phyloP scores from a whole-genome alignment of 208 protist genomes.

The Trypanosoma conorhini region DNA sequence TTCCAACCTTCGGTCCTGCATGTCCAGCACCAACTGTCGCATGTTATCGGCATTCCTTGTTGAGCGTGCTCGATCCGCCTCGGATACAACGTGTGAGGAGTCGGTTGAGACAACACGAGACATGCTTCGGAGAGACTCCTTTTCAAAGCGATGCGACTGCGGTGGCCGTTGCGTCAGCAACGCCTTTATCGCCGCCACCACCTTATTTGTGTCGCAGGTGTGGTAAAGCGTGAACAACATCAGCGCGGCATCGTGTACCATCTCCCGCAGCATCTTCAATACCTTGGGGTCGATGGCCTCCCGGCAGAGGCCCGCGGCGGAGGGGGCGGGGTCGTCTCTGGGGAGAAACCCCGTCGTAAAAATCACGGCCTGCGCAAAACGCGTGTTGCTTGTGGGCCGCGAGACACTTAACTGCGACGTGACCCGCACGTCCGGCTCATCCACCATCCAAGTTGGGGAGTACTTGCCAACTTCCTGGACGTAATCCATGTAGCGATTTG shows the following conservation, averaged over 20 bases:
- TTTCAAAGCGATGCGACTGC: slow-evolving; percentile 70
- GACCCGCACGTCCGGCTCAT: slow-evolving; percentile 76
- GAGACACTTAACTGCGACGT: slow-evolving; percentile 74
- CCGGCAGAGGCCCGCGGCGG: slow-evolving; percentile 30
- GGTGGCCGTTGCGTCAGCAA: slow-evolving; percentile 47
- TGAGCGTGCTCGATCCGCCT: slow-evolving; percentile 71
- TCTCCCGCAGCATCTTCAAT: slow-evolving; percentile 45
- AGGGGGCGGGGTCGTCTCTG: slow-evolving; percentile 47
- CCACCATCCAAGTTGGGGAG: slow-evolving; percentile 44
- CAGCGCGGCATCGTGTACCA: slow-evolving; percentile 80
- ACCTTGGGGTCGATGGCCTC: slow-evolving; percentile 28
- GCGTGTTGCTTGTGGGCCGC: slow-evolving; percentile 75
- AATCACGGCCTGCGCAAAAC: slow-evolving; percentile 70
- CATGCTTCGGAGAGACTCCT: slow-evolving; percentile 82
- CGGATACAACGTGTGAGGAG: slow-evolving; percentile 59
- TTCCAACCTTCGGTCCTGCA: slow-evolving; percentile 64
- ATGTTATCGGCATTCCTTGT: slow-evolving; percentile 83
- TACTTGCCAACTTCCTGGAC: slow-evolving; percentile 42
- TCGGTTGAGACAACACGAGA: slow-evolving; percentile 65
- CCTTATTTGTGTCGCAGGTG: slow-evolving; percentile 68
- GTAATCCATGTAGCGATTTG: slow-evolving; percentile 48
- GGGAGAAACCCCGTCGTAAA: slow-evolving; percentile 60
- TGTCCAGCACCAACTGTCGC: slow-evolving; percentile 78
- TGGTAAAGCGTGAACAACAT: slow-evolving; percentile 73
- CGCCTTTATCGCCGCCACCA: slow-evolving; percentile 50